Base-by-base conservation (phyloP, 805 yeast species). In the Pichia occidentalis region DNA sequence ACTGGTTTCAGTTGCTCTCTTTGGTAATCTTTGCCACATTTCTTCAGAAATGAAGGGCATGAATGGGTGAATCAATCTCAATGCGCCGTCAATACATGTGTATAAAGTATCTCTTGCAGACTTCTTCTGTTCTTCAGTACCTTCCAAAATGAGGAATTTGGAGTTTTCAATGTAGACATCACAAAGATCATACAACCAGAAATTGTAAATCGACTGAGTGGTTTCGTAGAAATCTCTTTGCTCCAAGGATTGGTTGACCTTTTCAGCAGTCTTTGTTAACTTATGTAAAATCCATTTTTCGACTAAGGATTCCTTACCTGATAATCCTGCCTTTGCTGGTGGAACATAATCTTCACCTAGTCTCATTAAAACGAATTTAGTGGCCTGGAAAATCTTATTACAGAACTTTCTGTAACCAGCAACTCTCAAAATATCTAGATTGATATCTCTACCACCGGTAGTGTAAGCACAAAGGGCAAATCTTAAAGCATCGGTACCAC, bases 321-420 rank as follows among this genome's bases (percentile, higher is more conserved):
- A 68, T 54, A 75, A 62, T 23, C 53, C 57, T 30, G 68, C 71
- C 11, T 67, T 61, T 17, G 80, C 77, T 38, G 95, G 85, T 38
- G 98, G 97, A 41, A 63, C 60, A 64, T 85, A 92, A 58, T 80
- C 95, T 20, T 75, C 83, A 45, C 97, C 97, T 46, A 92, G 73
- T 62, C 94, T 80, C 78, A 88, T 78, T 64, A 92, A 70, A 29
- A 87, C 97, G 57, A 92, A 92, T 68, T 92, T 92, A 46, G 97
- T 88, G 38, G 98, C 98, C 69, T 92, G 97, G 73, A 86, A 92
- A 54, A 92, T 92, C 78, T 92, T 92, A 79, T 92, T 92, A 73
- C 98, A 87, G 84, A 92, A 92, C 75, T 92, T 92, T 68, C 98
- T 79, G 80, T 92, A 92, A 56, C 97, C 98, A 62, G 92, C 97